These are phyloP conservation scores for Friedmanniomyces simplex DNA, from an alignment of 495 filamentous ascomycete species.

Conservation along the genomic window DNA sequence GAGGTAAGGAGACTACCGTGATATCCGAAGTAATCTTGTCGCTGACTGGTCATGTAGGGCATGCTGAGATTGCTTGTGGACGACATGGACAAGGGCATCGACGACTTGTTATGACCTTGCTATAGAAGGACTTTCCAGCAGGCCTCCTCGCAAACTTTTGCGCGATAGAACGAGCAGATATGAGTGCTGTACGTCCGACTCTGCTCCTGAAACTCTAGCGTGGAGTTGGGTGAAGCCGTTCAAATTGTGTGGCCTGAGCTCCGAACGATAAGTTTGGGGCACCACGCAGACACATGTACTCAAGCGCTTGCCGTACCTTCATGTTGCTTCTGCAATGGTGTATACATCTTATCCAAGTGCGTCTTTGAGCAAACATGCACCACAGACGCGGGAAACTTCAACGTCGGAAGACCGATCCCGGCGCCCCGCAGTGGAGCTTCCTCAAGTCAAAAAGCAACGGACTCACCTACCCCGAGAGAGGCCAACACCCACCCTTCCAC, in stretches of 20 bases:
- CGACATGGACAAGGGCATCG: conserved; percentile 84
- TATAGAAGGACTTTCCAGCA: no score
- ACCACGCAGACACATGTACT: no score
- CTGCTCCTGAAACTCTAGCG: no score
- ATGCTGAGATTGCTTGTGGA: conserved; percentile 91
- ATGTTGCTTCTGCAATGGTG: no score
- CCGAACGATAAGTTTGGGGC: no score
- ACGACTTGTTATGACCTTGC: conserved; percentile 60
- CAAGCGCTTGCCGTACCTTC: no score
- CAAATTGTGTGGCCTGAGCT: no score
- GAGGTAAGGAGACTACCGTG: conserved; percentile 39
- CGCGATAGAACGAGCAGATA: no score
- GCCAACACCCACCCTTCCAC: neutral
- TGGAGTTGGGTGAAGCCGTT: no score
- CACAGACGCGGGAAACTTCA: neutral
- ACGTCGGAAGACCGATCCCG: neutral
- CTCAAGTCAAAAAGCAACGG: neutral
- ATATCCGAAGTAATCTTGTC: neutral
- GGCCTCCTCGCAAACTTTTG: no score
- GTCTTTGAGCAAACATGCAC: neutral
- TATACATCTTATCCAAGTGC: no score
- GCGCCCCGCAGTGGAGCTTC: neutral
- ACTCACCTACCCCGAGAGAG: neutral
- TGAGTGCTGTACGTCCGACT: no score
- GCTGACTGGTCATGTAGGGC: conserved; percentile 43